A percentile compares a stretch with the other conserved stretches of the same genome.
These are phyloP conservation scores for Tricholoma terreum DNA, from an alignment of 768 basidiomycete genomes.

Conservation along the genomic window DNA sequence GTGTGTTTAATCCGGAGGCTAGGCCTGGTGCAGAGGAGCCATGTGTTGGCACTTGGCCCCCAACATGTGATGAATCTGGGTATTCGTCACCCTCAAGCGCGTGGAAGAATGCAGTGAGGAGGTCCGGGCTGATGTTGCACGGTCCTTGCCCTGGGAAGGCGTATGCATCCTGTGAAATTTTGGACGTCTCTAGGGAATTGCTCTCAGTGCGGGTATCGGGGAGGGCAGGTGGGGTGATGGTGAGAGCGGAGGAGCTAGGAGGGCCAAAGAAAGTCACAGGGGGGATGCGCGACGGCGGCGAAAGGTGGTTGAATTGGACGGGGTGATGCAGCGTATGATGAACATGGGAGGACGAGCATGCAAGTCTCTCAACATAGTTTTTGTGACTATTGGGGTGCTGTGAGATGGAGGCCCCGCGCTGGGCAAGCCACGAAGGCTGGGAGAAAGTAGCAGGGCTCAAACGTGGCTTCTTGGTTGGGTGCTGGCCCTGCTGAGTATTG, in stretches of 20 bases:
- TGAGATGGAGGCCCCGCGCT: background rate
- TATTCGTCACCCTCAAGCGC: background rate
- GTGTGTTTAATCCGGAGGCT: background rate
- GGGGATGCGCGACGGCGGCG: background rate
- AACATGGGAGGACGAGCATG: background rate
- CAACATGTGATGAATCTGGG: background rate
- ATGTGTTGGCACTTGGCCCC: background rate
- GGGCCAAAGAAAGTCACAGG: background rate
- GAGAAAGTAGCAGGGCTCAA: background rate
- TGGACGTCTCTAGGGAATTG: background rate
- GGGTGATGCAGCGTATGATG: background rate
- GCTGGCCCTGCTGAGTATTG: too few species aligned
- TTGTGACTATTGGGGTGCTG: background rate
- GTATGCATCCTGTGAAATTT: background rate
- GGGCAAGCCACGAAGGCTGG: background rate
- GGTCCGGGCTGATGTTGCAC: background rate
- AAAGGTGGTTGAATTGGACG: background rate
- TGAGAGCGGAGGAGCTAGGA: background rate
- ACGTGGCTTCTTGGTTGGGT: background rate
- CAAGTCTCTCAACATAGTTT: background rate
- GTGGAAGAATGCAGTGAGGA: background rate
- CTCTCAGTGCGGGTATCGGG: background rate
- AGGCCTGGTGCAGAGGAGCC: background rate
- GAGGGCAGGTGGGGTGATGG: background rate
- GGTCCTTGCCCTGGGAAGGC: background rate